Base-by-base conservation (phyloP, 1,139 yeast species). In the Pichia sp. region DNA sequence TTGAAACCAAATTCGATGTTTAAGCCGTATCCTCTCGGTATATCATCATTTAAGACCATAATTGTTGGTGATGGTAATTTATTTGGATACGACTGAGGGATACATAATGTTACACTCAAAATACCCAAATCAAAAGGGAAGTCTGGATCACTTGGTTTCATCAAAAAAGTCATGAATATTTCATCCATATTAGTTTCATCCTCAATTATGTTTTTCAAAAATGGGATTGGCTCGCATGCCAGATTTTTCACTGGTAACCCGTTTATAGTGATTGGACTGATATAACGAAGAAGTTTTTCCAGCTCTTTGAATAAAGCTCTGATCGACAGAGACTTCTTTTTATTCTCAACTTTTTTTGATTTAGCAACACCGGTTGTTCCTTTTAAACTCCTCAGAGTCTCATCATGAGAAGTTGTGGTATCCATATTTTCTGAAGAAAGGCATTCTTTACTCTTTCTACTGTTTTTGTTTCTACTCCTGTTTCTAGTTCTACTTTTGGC, bases 1-100 rank as follows among this genome's bases (percentile, higher is more conserved):
- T 73, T 74, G 67, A 83, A 87, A 7, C 91, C 93, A 10, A 71
- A 63, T 63, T 87, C 93, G 14, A 87, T 74, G 62, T 86, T 86
- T 16, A 80, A 74, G 14, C 89, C 80, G 66, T 72, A 83, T 0
- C 93, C 93, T 56, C 83, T 72, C 1, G 93, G 91, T n/a, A 87
- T 84, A 46, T 85, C 89, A 30, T 78, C 77, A 66, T 85, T 85
- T 50, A 82, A 72, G 5, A 87, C 85, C 49, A 73, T 71, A 1
- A 81, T 72, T 5, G 76, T 68, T 0, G 85, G 84, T 29, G 61
- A 58, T 7, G 62, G 58, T 31, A 61, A 64, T 31, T 66, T 67
- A 43, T 68, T 62, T 0, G 92, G 92, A 63, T 84, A 86, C 33
- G 70, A 71, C 2, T 67, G 63, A 0, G 93, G 91, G 4, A 87